phyloP scores from a whole-genome alignment of 441 rosid genomes.

The Pelargonium cotyledonis region DNA sequence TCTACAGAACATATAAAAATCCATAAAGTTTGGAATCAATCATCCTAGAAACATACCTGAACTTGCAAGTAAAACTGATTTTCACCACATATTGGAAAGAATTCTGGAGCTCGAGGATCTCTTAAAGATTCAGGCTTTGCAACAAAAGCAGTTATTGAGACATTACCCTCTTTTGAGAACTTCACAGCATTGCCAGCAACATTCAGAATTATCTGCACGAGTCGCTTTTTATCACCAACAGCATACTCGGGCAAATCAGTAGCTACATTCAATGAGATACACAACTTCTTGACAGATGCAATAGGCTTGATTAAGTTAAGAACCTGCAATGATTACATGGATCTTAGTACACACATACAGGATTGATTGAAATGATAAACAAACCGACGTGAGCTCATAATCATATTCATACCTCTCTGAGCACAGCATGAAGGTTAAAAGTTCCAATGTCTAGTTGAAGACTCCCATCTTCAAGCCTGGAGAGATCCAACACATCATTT shows the following conservation, averaged over 20 bases:
- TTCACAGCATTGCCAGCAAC: constrained; percentile 93
- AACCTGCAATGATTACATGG: constrained; percentile 45
- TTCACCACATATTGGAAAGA: constrained; percentile 52
- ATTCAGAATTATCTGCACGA: constrained; percentile 76
- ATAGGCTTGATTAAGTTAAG: constrained; percentile 82
- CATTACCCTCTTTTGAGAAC: constrained; percentile 81
- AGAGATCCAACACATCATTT: constrained; percentile 94
- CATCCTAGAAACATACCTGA: constrained; percentile 52
- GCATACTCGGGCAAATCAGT: constrained; percentile 83
- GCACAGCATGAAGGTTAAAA: constrained; percentile 60
- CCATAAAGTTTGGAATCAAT: constrained; percentile 2
- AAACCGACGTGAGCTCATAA: too few relatives aligned
- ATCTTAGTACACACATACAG: constrained; percentile 13
- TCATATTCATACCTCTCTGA: constrained; percentile 51
- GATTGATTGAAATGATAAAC: neutral
- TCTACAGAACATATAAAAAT: neutral
- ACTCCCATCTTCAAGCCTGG: constrained; percentile 98
- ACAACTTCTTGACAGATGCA: constrained; percentile 77
- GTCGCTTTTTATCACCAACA: constrained; percentile 87
- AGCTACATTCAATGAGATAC: constrained; percentile 58
- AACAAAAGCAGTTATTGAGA: constrained; percentile 61
- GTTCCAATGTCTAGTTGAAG: constrained; percentile 72
- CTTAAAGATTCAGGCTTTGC: constrained; percentile 59
- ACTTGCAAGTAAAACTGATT: constrained; percentile 74
- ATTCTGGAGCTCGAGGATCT: constrained; percentile 61